A percentile compares a stretch with the other conserved stretches of the same genome.
These are phyloP conservation scores for Jatropha podagrica DNA, from an alignment of 441 rosid genomes.

Conservation along the genomic window DNA sequence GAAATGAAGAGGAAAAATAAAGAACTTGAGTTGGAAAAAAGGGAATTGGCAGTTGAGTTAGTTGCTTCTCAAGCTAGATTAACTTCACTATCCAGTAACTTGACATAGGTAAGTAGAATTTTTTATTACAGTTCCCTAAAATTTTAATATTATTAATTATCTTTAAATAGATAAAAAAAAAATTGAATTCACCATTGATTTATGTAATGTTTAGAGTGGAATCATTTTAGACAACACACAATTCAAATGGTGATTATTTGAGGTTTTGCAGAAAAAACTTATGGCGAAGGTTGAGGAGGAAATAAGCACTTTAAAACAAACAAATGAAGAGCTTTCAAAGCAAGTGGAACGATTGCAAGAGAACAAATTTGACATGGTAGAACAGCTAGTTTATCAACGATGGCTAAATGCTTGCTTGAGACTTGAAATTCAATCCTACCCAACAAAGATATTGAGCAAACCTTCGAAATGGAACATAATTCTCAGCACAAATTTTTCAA, in stretches of 20 bases:
- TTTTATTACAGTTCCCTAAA: not conserved
- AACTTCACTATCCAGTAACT: slow-evolving; percentile 22
- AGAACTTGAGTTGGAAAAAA: slow-evolving; percentile 41
- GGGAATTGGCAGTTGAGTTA: slow-evolving; percentile 32
- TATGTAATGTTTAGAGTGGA: too few relatives aligned
- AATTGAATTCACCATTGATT: too few relatives aligned
- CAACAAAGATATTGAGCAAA: not conserved
- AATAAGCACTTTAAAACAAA: slow-evolving; percentile 8
- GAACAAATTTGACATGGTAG: slow-evolving; percentile 37
- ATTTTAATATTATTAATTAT: not conserved
- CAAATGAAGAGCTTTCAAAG: slow-evolving; percentile 25
- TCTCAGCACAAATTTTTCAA: not conserved
- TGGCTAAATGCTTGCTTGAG: slow-evolving; percentile 43
- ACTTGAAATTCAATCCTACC: slow-evolving; percentile 27
- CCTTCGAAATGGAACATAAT: not conserved
- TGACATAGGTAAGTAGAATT: slow-evolving; percentile 23
- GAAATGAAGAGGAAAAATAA: slow-evolving; percentile 33
- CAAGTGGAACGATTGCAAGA: slow-evolving; percentile 38
- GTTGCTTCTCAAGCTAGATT: slow-evolving; percentile 26
- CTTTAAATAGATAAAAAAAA: too few relatives aligned
- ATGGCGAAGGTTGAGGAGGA: slow-evolving; percentile 20
- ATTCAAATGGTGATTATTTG: not conserved
- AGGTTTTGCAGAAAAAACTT: slow-evolving; percentile 23
- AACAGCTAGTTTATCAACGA: slow-evolving; percentile 46
- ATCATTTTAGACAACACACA: too few relatives aligned